Conservation (phyloP, 2,329 filamentous ascomycete genomes). For the Septoria linicola region DNA sequence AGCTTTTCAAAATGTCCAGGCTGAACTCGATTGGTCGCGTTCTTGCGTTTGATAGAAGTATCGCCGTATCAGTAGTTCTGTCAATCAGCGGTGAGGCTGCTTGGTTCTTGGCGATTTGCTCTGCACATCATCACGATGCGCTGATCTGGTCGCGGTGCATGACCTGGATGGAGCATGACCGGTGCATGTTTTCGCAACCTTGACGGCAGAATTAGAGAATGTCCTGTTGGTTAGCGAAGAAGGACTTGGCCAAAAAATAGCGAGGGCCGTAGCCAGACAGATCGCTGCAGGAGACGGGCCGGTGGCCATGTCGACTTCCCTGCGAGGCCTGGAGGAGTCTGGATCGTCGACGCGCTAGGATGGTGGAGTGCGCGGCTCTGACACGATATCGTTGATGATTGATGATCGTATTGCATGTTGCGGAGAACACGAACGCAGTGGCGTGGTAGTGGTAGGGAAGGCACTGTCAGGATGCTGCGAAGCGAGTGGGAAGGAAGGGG, state of each 20-base stretch:
- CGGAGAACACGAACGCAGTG: too few species aligned
- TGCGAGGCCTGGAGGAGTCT: not conserved
- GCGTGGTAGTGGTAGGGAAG: too few species aligned
- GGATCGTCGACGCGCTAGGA: slow-evolving; percentile 6
- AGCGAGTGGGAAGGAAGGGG: not conserved
- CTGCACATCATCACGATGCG: not conserved
- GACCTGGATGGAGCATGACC: too few species aligned
- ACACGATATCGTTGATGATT: not conserved
- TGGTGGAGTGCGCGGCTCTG: not conserved
- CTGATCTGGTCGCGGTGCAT: not conserved
- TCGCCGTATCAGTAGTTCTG: not conserved
- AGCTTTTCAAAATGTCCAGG: not conserved
- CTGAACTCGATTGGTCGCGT: not conserved
- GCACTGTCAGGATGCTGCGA: not conserved
- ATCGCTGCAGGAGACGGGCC: slow-evolving; percentile 1
- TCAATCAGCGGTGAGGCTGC: not conserved
- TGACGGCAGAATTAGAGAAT: not conserved
- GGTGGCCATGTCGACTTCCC: not conserved
- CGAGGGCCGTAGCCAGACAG: too few species aligned
- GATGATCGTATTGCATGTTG: not conserved
- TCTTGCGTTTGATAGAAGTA: slow-evolving; percentile 1
- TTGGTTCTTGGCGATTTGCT: not conserved
- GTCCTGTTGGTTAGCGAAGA: not conserved
- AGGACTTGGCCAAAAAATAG: too few species aligned
- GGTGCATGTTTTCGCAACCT: too few species aligned